phyloP scores from a whole-genome alignment of 2,329 filamentous ascomycete genomes.

The Tympanopsis confertula region DNA sequence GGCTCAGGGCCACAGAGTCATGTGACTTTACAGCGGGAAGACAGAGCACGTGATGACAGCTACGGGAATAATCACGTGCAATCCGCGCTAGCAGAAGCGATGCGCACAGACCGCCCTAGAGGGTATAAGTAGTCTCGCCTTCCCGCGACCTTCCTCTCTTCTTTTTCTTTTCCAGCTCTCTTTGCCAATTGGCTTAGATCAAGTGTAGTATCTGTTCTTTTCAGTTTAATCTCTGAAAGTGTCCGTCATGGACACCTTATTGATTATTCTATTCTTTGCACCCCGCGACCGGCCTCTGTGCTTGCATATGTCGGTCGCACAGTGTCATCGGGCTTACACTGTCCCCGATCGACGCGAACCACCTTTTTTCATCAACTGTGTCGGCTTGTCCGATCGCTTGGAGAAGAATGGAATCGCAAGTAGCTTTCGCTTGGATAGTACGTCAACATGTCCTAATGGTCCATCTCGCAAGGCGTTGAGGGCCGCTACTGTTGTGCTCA shows the following conservation, averaged over 20 bases:
- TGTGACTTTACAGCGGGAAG: too few species aligned
- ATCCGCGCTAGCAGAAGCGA: too few species aligned
- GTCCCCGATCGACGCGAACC: conserved; percentile 59
- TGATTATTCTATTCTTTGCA: conserved; percentile 78
- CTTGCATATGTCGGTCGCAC: conserved; percentile 59
- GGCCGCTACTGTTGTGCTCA: too few species aligned
- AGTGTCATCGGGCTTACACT: conserved; percentile 71
- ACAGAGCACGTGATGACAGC: too few species aligned
- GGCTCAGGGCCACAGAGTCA: too few species aligned
- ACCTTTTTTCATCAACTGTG: conserved; percentile 27
- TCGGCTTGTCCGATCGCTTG: conserved; percentile 1
- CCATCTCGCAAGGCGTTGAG: too few species aligned
- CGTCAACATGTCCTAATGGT: background rate
- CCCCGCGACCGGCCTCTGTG: conserved; percentile 46
- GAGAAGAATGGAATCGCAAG: too few species aligned
- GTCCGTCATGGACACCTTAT: conserved; percentile 58
- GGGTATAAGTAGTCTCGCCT: conserved; percentile 16
- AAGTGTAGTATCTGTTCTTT: conserved; percentile 96
- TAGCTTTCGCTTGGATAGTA: background rate
- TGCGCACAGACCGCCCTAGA: too few species aligned
- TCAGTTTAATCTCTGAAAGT: conserved; percentile 92
- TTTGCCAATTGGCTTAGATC: conserved; percentile 67
- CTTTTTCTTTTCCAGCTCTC: conserved; percentile 41
- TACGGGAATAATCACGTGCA: too few species aligned
- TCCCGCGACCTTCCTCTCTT: conserved; percentile 20